Evolutionary conservation across 208 protist species (phyloP).

Genomic region (Acanthamoeba triangularis): DNA sequence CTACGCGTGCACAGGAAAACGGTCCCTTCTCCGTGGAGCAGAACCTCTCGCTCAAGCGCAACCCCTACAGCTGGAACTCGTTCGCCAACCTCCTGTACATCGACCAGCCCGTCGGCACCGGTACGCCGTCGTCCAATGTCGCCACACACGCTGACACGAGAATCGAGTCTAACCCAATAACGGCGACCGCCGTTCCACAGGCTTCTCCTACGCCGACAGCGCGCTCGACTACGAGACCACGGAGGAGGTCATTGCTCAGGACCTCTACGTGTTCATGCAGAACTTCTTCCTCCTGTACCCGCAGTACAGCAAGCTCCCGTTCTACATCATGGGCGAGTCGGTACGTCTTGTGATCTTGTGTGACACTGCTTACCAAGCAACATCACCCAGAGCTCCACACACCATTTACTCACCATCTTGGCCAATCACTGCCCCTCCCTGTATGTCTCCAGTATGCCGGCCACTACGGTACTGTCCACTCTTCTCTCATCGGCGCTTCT

Average conservation of each 20-base stretch:
- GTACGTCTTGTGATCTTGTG: neutral
- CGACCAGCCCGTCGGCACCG: constrained; percentile 66
- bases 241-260: constrained; percentile 49
- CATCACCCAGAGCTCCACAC: no score
- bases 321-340: constrained; percentile 69
- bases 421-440: neutral
- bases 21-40: constrained; percentile 18
- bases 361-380: neutral
- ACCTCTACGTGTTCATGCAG: constrained; percentile 66
- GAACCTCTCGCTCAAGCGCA: constrained; percentile 30
- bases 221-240: constrained; percentile 14
- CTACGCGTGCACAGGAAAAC: constrained; percentile 12
- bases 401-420: neutral
- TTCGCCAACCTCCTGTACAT: constrained; percentile 74
- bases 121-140: neutral
- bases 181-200: neutral
- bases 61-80: constrained; percentile 66
- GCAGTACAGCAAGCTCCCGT: constrained; percentile 45
- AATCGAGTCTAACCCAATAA: neutral
- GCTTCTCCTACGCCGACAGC: constrained; percentile 55
- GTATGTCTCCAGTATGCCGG: neutral
- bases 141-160: neutral
- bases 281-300: constrained; percentile 67
- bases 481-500: neutral
- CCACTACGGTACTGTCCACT: neutral